Conservation (phyloP, 306 rosid species). For the Hippophae gyantsensis region DNA sequence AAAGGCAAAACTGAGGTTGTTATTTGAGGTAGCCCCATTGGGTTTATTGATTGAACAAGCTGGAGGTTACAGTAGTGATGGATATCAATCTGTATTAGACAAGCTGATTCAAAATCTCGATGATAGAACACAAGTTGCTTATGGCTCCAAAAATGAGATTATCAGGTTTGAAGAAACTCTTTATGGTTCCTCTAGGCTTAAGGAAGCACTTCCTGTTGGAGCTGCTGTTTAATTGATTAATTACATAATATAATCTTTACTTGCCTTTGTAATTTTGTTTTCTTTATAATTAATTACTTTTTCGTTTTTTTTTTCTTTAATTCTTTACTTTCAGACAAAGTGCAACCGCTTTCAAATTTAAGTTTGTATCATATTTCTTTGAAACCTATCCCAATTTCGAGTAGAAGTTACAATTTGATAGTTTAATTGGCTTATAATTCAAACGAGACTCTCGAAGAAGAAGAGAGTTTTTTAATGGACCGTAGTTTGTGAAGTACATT, state of each 20-base stretch:
- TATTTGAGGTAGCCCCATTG: slow-evolving; percentile 97
- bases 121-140: slow-evolving; percentile 94
- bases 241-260: slow-evolving; percentile 8
- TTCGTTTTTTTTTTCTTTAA: not conserved
- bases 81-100: slow-evolving; percentile 71
- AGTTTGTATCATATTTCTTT: not conserved
- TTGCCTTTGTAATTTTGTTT: slow-evolving; percentile 15
- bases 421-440: too few species aligned
- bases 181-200: slow-evolving; percentile 90
- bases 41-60: slow-evolving; percentile 84
- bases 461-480: too few species aligned
- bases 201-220: slow-evolving; percentile 82
- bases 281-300: not conserved
- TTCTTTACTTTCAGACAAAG: not conserved
- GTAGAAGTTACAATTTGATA: too few species aligned
- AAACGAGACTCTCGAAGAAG: too few species aligned
- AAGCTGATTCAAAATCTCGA: slow-evolving; percentile 63
- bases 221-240: slow-evolving; percentile 48
- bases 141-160: slow-evolving; percentile 87
- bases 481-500: too few species aligned
- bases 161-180: slow-evolving; percentile 89
- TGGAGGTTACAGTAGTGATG: slow-evolving; percentile 95
- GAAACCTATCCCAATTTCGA: too few species aligned
- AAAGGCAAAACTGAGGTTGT: slow-evolving; percentile 83
- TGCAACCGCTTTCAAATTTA: not conserved